phyloP scores from a whole-genome alignment of 2,329 filamentous ascomycete genomes.

The Cercospora sp. region DNA sequence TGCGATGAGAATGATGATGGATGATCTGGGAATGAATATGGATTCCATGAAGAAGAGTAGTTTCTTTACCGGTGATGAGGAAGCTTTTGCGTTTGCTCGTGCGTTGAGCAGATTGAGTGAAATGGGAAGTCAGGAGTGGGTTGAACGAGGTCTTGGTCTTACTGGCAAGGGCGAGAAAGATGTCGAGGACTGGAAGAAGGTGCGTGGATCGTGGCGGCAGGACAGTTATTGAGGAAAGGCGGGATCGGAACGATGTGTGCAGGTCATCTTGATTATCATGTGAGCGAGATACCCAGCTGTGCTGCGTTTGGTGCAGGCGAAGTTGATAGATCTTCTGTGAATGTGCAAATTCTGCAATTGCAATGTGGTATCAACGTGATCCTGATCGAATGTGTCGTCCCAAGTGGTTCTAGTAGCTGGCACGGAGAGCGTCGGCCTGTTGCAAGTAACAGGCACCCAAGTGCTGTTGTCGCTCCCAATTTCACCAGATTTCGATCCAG shows the following conservation, averaged over 20 bases:
- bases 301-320: neutral
- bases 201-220: conserved; percentile 67
- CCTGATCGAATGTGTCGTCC: neutral
- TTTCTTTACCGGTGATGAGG: conserved; percentile 92
- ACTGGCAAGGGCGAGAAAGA: conserved; percentile 67
- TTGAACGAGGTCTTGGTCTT: conserved; percentile 71
- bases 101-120: conserved; percentile 81
- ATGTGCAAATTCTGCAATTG: neutral
- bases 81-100: conserved; percentile 91
- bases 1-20: conserved; percentile 77
- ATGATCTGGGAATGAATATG: conserved; percentile 83
- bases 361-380: neutral
- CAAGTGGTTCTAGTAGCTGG: neutral
- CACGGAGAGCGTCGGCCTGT: neutral
- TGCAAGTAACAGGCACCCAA: neutral
- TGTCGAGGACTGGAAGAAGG: conserved; percentile 64
- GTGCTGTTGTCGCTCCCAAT: too few relatives aligned
- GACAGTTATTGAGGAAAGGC: conserved; percentile 47
- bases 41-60: conserved; percentile 78
- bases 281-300: conserved; percentile 14
- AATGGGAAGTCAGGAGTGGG: conserved; percentile 95
- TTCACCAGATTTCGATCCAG: neutral
- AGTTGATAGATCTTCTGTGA: neutral
- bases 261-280: neutral
- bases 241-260: neutral